A percentile compares a stretch with the other conserved stretches of the same genome.
These are phyloP conservation scores for Oehlia diaphana DNA, from an alignment of 192 early-diverging fungal genomes.

Conservation along the genomic window DNA sequence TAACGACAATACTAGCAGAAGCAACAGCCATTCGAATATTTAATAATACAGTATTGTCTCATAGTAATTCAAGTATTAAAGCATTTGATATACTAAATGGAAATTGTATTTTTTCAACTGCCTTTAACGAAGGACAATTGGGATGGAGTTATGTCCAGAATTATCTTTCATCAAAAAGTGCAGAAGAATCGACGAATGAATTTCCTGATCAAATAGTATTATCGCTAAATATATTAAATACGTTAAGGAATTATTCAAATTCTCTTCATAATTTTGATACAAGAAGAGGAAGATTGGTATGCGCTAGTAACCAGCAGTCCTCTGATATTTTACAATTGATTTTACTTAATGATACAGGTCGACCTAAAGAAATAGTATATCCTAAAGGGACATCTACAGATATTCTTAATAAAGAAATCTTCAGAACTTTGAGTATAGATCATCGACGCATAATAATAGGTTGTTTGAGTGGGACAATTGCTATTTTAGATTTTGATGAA, in stretches of 20 bases:
- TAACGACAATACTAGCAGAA: conserved; percentile 21
- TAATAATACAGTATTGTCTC: conserved; percentile 8
- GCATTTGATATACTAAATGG: conserved; percentile 10
- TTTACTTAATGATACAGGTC: not conserved
- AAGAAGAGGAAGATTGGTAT: conserved; percentile 3
- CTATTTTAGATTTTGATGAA: conserved; percentile 18
- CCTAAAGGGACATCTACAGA: not conserved
- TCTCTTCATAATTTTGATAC: conserved; percentile 10
- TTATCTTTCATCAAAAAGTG: not conserved
- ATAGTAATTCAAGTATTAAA: conserved; percentile 9
- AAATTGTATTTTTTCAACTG: conserved; percentile 2
- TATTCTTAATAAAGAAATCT: not conserved
- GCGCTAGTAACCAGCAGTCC: not conserved
- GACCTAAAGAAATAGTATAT: not conserved
- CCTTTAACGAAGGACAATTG: conserved; percentile 9
- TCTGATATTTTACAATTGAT: not conserved
- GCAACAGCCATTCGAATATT: conserved; percentile 4
- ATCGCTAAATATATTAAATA: not conserved
- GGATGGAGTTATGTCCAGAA: conserved; percentile 24
- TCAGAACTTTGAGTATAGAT: conserved; percentile 13
- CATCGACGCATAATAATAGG: conserved; percentile 8
- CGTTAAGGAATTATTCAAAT: not conserved
- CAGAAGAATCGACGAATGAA: not conserved
- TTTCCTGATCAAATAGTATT: not conserved
- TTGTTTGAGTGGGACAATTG: conserved; percentile 22